Evolutionary conservation across 257 asterid species (phyloP), one percentile per base, ranked within the genome.

Genomic region (Petunia secreta): DNA sequence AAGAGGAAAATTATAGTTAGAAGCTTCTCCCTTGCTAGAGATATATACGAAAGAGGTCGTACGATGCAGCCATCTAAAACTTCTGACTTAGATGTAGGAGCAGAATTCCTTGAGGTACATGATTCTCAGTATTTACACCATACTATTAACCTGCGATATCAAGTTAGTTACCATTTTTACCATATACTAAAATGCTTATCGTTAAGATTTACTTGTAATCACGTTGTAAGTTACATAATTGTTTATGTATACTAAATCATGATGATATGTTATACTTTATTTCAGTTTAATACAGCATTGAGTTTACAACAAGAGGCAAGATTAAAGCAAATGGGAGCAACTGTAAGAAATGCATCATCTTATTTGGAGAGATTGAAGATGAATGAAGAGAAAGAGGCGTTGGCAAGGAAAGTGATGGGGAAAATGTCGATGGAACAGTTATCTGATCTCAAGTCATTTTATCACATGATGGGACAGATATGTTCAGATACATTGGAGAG

Each of bases 271-370:
- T 15, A 10, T 54, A 16, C 34, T 25, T 57, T 2, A 8, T 37
- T 75, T 78, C 84, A 87, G 92, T 82, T 85, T 6, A 88, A 85
- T 77, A 87, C 86, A 58, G 86, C 84, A 38, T 77, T 88, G 78
- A 86, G 89, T 6, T 75, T 79, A 77, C 89, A 85, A 40, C 87
- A 87, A 78, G 89, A 86, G 80, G 60, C 78, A 0, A 87, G 90
- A 59, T 55, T 88, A 80, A 85, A 79, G 87, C 89, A 88, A 75
- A 88, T 88, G 88, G 90, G 92, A 6, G 90, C 90, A 69, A 88
- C 90, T 11, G 86, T 88, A 57, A 85, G 90, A 83, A 88, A 88
- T 82, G 84, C 83, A 39, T 65, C 86, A 34, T 76, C 83, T 2
- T 85, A 77, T 60, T 48, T 87, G 15, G 55, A 83, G 64, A 85